Conservation (phyloP, 495 filamentous ascomycete species). For the Cenococcum geophilum region DNA sequence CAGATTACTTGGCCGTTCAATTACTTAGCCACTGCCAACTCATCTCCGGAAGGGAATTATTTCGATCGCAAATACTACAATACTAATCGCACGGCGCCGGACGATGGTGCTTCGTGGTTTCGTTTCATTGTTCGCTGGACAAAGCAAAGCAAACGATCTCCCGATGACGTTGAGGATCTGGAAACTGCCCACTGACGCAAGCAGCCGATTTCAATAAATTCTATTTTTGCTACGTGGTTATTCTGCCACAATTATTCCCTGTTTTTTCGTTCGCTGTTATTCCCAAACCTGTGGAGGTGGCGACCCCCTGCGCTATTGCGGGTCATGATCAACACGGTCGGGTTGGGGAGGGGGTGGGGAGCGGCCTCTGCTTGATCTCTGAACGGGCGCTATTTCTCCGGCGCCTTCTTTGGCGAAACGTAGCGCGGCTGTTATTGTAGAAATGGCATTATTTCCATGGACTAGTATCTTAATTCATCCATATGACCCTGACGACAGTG, state of each 20-base stretch:
- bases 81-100: no score
- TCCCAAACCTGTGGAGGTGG: slow-evolving; percentile 5
- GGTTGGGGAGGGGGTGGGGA: background rate
- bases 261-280: slow-evolving; percentile 1
- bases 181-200: background rate
- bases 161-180: background rate
- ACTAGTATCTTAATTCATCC: background rate
- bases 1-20: background rate
- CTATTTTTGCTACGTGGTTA: slow-evolving; percentile 5
- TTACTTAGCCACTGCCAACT: background rate
- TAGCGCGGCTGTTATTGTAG: background rate
- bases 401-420: background rate
- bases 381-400: background rate
- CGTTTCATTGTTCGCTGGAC: no score
- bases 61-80: background rate
- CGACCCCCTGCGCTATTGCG: background rate
- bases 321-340: background rate
- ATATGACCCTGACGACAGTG: background rate
- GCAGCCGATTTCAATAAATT: background rate
- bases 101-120: no score
- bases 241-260: background rate
- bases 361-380: background rate
- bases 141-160: background rate
- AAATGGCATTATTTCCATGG: background rate
- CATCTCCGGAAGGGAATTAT: background rate